Evolutionary conservation across 192 early-diverging fungal species (phyloP).

Genomic region (Linnemannia exigua): DNA sequence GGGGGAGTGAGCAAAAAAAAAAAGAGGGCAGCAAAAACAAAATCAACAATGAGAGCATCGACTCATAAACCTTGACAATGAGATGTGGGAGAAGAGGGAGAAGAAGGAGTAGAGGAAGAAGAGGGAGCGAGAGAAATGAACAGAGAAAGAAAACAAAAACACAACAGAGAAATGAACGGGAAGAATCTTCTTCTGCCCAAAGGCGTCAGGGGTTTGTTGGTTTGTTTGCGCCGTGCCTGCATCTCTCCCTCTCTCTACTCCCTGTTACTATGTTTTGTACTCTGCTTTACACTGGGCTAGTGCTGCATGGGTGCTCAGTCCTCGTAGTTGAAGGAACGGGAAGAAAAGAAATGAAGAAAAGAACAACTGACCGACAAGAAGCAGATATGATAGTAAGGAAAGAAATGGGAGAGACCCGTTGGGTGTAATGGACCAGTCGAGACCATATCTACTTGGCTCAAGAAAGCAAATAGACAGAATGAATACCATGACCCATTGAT

Average conservation of each 20-base stretch:
- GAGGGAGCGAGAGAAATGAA: background rate
- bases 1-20: conserved; percentile 11
- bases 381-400: too few relatives aligned
- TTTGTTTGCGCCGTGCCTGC: background rate
- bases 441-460: background rate
- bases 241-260: background rate
- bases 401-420: background rate
- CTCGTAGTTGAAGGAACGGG: background rate
- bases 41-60: background rate
- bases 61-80: background rate
- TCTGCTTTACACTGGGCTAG: background rate
- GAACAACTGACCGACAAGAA: too few relatives aligned
- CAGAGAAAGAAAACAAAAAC: background rate
- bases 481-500: too few relatives aligned
- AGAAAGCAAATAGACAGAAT: too few relatives aligned
- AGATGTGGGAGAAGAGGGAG: background rate
- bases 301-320: conserved; percentile 1
- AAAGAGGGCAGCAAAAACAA: background rate
- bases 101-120: background rate
- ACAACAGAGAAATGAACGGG: conserved; percentile 35
- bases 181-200: conserved; percentile 14
- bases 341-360: background rate
- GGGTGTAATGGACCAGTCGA: background rate
- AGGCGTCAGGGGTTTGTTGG: background rate
- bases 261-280: background rate